Evolutionary conservation across 1,139 yeast species (phyloP), one percentile per base, ranked within the genome.

Genomic region (Arxiozyma slooffiae): DNA sequence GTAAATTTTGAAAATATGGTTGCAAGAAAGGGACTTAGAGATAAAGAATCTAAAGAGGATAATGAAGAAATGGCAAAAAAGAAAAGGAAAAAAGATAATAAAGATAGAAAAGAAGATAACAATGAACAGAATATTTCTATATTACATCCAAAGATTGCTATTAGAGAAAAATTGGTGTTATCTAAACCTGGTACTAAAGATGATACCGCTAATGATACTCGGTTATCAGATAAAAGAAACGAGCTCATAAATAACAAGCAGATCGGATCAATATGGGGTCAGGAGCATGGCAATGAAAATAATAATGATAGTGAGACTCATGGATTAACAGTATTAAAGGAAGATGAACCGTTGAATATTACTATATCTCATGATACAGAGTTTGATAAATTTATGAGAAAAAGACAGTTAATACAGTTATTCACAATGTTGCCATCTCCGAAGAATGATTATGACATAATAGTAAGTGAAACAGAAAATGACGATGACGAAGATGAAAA

Each of bases 391-490:
- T 11, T 38, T 22, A 38, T 46, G 22, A 47, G 42, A 21, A 46
- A 26, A 20, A 44, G 50, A 50, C 48, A 44, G 21, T n/a, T 60
- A 7, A 43, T 51, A 11, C 56, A 55, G 7, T 68, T 70, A 18
- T 71, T 81, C 44, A 65, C 68, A 4, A 54, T 60, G 1, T 63
- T 81, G 11, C 85, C 87, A 0, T 67, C 69, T 46, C 85, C 87
- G 0, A 70, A 72, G 55, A 80, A 81, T 56, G 82, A 80, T 52
- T 80, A 77, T 59, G 85, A 81, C 51, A 65, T 77, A n/a, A 67
- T 70, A 11, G 43, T 67, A 30, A 64, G 63, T 38, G 65, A 59
- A 5, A 58, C 57, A 34, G 61, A 57, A 16, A 59, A 53, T 1
- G 60, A 52, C 14, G n/a, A 30, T 30, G 14, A 47, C 5, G 52